These are phyloP conservation scores for Dissophora ornata DNA, from an alignment of 192 early-diverging fungal genomes.

Conservation along the genomic window DNA sequence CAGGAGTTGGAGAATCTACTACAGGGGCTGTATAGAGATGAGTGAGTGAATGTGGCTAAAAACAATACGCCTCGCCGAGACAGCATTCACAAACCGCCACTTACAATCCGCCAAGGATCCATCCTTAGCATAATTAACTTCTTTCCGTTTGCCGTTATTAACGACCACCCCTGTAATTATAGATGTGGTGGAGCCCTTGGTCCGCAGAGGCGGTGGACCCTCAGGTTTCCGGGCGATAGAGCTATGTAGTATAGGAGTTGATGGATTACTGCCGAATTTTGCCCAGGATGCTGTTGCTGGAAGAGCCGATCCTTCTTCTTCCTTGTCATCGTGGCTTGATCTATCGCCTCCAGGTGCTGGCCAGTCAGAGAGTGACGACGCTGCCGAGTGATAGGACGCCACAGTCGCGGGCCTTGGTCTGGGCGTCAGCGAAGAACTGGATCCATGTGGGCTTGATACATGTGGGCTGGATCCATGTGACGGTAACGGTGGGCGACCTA, in stretches of 20 bases:
- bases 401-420: slow-evolving; percentile 33
- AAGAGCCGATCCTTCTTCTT: slow-evolving; percentile 60
- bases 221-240: slow-evolving; percentile 27
- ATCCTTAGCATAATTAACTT: slow-evolving; percentile 27
- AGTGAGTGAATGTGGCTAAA: too few species aligned
- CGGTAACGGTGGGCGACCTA: slow-evolving; percentile 33
- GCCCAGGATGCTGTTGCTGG: slow-evolving; percentile 73
- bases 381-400: slow-evolving; percentile 22
- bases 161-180: slow-evolving; percentile 55
- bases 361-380: slow-evolving; percentile 37
- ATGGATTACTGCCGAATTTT: slow-evolving; percentile 54
- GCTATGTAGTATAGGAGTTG: slow-evolving; percentile 31
- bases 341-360: slow-evolving; percentile 37
- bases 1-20: slow-evolving; percentile 45
- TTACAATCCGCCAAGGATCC: slow-evolving; percentile 18
- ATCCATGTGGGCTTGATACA: too few species aligned
- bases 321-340: slow-evolving; percentile 34
- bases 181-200: slow-evolving; percentile 50
- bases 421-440: slow-evolving; percentile 25
- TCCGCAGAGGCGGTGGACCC: slow-evolving; percentile 14
- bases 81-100: too few species aligned
- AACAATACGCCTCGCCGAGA: too few species aligned
- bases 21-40: slow-evolving; percentile 6
- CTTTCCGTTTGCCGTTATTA: slow-evolving; percentile 44
- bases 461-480: slow-evolving; percentile 29